Evolutionary conservation across 805 yeast genomes (phyloP).

Genomic region (Spathaspora gorwiae): DNA sequence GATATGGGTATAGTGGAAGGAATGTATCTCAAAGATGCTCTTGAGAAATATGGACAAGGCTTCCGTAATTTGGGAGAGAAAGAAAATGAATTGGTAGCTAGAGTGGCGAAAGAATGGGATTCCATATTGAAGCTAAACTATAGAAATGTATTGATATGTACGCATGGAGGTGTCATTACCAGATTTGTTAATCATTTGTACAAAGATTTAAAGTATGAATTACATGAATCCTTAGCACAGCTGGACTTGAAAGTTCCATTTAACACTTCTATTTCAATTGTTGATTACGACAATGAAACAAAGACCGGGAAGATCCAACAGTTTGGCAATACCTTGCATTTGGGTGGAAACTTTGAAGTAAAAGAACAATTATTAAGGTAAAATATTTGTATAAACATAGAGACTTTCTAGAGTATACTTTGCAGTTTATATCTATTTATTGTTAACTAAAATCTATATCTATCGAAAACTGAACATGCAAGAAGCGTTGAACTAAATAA

Average conservation of each 20-base stretch:
- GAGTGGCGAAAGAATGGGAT: slow-evolving; percentile 49
- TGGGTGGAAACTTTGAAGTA: slow-evolving; percentile 52
- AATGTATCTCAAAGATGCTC: slow-evolving; percentile 64
- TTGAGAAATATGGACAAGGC: slow-evolving; percentile 50
- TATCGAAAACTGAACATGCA: no score
- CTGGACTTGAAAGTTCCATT: slow-evolving; percentile 55
- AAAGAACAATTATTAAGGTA: slow-evolving; percentile 34
- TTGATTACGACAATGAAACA: slow-evolving; percentile 47
- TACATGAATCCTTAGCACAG: slow-evolving; percentile 34
- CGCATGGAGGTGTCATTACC: slow-evolving; percentile 82
- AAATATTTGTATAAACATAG: not conserved
- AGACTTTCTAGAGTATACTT: no score
- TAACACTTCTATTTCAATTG: slow-evolving; percentile 68
- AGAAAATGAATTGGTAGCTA: slow-evolving; percentile 36
- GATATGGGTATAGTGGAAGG: slow-evolving; percentile 77
- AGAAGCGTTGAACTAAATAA: no score
- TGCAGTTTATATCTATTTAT: no score
- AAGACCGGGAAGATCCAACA: slow-evolving; percentile 41
- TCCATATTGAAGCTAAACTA: slow-evolving; percentile 31
- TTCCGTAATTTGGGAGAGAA: slow-evolving; percentile 68
- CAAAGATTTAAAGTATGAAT: slow-evolving; percentile 29
- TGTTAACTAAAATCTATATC: no score
- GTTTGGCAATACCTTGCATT: slow-evolving; percentile 67
- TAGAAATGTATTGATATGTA: slow-evolving; percentile 55
- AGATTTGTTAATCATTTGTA: slow-evolving; percentile 51